Evolutionary conservation across 2,329 filamentous ascomycete genomes (phyloP).

Genomic region (Ascocoryne sarcoides): DNA sequence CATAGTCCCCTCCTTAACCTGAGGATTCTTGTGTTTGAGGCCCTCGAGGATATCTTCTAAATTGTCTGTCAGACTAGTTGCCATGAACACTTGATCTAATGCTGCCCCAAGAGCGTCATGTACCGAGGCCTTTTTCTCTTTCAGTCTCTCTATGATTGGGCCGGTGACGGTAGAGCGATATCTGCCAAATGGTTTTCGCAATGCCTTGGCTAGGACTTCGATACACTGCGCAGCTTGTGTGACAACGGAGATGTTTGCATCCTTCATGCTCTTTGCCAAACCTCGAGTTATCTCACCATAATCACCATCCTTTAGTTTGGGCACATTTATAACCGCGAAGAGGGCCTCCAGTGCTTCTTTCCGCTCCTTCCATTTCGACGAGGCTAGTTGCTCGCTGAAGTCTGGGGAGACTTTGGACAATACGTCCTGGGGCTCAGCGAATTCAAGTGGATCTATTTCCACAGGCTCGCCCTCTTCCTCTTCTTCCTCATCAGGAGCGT

Average conservation of each 20-base stretch:
- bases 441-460: slow-evolving; percentile 73
- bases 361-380: slow-evolving; percentile 96
- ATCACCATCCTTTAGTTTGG: slow-evolving; percentile 82
- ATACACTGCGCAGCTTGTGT: slow-evolving; percentile 90
- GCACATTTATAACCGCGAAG: slow-evolving; percentile 68
- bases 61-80: slow-evolving; percentile 71
- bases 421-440: slow-evolving; percentile 83
- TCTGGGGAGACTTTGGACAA: slow-evolving; percentile 71
- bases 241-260: slow-evolving; percentile 92
- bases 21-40: slow-evolving; percentile 89
- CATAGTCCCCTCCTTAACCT: slow-evolving; percentile 92
- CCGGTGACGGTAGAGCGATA: slow-evolving; percentile 74
- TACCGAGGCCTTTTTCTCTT: slow-evolving; percentile 91
- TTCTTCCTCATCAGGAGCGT: slow-evolving; percentile 46
- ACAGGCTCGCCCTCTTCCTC: slow-evolving; percentile 47
- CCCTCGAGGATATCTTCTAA: slow-evolving; percentile 85
- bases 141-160: slow-evolving; percentile 89
- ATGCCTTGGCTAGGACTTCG: slow-evolving; percentile 76
- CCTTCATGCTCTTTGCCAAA: slow-evolving; percentile 96
- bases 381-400: slow-evolving; percentile 75
- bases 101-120: slow-evolving; percentile 81
- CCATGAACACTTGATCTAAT: slow-evolving; percentile 59
- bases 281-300: slow-evolving; percentile 77
- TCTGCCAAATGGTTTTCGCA: slow-evolving; percentile 69
- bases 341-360: slow-evolving; percentile 89